A percentile compares a stretch with the other conserved stretches of the same genome.
These are phyloP conservation scores for Alternaria ethzedia DNA, from an alignment of 2,329 filamentous ascomycete genomes.

Conservation along the genomic window DNA sequence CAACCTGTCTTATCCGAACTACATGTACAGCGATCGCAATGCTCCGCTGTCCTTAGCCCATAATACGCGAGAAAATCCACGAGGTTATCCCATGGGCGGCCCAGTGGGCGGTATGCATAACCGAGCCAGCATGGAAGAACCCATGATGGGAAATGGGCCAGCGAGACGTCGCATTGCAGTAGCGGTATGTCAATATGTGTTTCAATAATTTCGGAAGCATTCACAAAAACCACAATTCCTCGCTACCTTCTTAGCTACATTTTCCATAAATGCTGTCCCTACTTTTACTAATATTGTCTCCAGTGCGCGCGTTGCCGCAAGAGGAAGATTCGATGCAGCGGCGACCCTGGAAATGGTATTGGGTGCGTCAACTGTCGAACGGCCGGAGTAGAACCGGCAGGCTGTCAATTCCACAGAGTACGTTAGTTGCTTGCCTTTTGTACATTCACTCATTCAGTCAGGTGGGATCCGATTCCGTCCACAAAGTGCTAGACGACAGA, in stretches of 20 bases:
- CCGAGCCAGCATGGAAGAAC: constrained; percentile 21
- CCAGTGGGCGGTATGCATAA: constrained; percentile 24
- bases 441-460: constrained; percentile 19
- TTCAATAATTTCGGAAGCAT: neutral
- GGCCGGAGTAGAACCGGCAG: constrained; percentile 66
- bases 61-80: constrained; percentile 29
- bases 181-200: constrained; percentile 37
- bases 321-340: constrained; percentile 93
- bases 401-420: constrained; percentile 83
- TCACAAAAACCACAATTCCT: neutral
- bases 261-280: neutral
- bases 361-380: constrained; percentile 85
- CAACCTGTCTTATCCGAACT: constrained; percentile 17
- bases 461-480: constrained; percentile 42
- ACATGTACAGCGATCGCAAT: constrained; percentile 36
- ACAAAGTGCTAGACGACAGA: constrained; percentile 30
- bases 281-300: neutral
- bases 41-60: constrained; percentile 25
- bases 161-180: constrained; percentile 59
- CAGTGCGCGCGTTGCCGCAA: constrained; percentile 90
- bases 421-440: neutral
- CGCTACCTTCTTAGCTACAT: neutral
- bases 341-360: constrained; percentile 75
- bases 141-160: constrained; percentile 43
- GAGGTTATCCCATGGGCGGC: constrained; percentile 31